phyloP scores from a whole-genome alignment of 139 green algal species.

The Limnomonas spitsbergensis region DNA sequence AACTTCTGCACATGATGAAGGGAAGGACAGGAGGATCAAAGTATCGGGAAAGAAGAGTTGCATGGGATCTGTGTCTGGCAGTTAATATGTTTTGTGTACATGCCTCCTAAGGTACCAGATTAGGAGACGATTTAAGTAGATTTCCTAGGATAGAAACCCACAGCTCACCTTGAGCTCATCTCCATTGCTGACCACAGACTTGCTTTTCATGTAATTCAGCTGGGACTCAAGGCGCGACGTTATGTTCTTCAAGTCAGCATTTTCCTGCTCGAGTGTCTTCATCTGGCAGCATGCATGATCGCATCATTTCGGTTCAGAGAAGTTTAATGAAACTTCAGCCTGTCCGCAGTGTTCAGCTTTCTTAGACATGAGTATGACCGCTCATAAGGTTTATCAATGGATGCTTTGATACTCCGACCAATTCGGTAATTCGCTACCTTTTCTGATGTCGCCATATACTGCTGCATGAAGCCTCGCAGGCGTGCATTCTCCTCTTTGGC shows the following conservation, averaged over 20 bases:
- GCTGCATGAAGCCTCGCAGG: not conserved
- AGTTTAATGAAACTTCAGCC: not conserved
- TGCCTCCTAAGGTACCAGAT: no score
- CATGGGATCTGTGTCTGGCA: no score
- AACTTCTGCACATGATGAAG: constrained; percentile 11
- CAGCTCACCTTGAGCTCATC: not conserved
- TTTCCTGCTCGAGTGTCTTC: constrained; percentile 16
- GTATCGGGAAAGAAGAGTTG: not conserved
- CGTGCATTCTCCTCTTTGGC: constrained; percentile 1
- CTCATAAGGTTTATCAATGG: not conserved
- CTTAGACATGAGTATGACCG: not conserved
- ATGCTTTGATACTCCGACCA: not conserved
- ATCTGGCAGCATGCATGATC: not conserved
- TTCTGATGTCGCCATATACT: constrained; percentile 1
- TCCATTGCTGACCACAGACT: not conserved
- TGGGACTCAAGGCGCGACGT: not conserved
- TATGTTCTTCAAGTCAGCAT: not conserved
- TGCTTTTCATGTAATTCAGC: constrained; percentile 11
- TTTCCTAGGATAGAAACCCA: not conserved
- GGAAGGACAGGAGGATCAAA: not conserved
- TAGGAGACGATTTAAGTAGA: no score
- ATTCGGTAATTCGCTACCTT: constrained; percentile 10
- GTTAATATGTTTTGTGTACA: no score
- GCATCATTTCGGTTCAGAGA: not conserved
- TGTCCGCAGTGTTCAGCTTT: no score